Conservation (phyloP, 345 rosid genomes). For the Leavenworthia alabamica region DNA sequence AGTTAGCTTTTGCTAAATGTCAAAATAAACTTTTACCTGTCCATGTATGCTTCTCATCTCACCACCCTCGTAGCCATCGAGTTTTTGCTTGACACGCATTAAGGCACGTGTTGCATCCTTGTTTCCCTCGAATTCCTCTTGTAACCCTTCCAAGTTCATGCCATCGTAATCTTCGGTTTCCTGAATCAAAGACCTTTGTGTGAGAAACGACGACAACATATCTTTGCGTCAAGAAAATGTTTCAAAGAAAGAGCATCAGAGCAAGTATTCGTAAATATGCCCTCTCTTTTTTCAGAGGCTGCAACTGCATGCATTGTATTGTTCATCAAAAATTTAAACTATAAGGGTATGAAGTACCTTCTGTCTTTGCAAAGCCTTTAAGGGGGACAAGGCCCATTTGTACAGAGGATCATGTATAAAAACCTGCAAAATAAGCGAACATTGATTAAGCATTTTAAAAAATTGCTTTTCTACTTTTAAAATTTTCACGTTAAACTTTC, state of each 20-base stretch:
- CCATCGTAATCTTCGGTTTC: conserved; percentile 66
- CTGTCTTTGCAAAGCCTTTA: conserved; percentile 97
- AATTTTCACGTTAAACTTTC: background rate
- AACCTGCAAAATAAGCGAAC: conserved; percentile 52
- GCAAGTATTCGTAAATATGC: background rate
- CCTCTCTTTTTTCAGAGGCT: background rate
- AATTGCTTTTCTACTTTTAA: background rate
- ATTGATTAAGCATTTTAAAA: background rate
- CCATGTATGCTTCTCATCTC: conserved; percentile 91
- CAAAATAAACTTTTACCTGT: conserved; percentile 56
- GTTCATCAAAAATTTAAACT: background rate
- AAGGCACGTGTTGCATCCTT: conserved; percentile 92
- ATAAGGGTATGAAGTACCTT: conserved; percentile 48
- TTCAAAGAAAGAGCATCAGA: background rate
- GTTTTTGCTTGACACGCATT: conserved; percentile 87
- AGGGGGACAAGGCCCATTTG: conserved; percentile 96
- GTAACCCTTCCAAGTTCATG: conserved; percentile 55
- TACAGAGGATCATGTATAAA: conserved; percentile 97
- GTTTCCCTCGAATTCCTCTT: conserved; percentile 80
- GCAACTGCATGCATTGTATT: conserved; percentile 1
- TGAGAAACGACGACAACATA: background rate
- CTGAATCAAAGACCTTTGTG: conserved; percentile 33
- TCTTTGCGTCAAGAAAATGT: background rate
- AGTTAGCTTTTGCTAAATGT: background rate
- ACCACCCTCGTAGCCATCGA: conserved; percentile 96